Conservation (phyloP, 148 eudicot species). For the Rhododendron molle region DNA sequence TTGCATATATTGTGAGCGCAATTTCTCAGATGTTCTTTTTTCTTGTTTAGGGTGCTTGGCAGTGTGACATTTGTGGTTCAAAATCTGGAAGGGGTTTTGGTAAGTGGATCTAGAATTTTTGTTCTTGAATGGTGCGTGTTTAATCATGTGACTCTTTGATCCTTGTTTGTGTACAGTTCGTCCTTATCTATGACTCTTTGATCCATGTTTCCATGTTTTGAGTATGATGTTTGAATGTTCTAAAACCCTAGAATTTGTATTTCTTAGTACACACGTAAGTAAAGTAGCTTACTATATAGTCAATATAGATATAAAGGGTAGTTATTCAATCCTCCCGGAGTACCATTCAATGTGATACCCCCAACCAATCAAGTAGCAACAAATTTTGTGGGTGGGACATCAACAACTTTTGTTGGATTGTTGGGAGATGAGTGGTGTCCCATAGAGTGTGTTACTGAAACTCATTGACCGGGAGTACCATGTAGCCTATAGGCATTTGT, state of each 20-base stretch:
- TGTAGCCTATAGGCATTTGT: background rate
- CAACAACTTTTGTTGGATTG: background rate
- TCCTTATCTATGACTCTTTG: background rate
- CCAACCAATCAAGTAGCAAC: background rate
- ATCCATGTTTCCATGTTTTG: background rate
- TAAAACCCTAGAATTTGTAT: background rate
- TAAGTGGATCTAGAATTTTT: conserved; percentile 28
- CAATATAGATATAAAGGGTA: background rate
- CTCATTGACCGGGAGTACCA: background rate
- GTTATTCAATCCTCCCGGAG: background rate
- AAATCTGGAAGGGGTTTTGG: conserved; percentile 96
- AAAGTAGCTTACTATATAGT: background rate
- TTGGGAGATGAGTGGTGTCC: background rate
- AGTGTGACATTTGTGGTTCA: conserved; percentile 92
- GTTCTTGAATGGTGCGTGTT: background rate
- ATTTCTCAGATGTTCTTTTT: conserved; percentile 8
- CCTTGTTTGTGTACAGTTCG: background rate
- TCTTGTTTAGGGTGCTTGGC: conserved; percentile 82
- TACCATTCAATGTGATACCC: background rate
- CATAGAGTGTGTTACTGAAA: background rate
- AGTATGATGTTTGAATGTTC: background rate
- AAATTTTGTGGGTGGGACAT: background rate
- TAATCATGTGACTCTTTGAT: background rate
- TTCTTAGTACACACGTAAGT: background rate
- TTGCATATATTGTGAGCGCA: conserved; percentile 8